These are phyloP conservation scores for Harringtonia lauricola DNA, from an alignment of 2,329 filamentous ascomycete species.

Conservation along the genomic window DNA sequence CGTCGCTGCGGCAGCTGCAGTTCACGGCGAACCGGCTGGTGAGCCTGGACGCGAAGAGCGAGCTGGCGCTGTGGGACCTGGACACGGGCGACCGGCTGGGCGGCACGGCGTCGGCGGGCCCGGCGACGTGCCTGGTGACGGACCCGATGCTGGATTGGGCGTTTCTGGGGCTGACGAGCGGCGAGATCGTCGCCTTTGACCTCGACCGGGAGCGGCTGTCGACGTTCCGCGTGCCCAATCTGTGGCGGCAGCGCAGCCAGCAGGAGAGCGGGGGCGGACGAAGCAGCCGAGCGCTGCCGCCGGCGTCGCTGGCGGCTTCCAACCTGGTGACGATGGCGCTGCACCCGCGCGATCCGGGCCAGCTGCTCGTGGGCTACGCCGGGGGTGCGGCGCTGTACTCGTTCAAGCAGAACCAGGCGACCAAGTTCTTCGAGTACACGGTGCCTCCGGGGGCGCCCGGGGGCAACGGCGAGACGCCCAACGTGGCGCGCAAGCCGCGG, in stretches of 20 bases:
- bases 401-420: conserved; percentile 78
- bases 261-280: conserved; percentile 25
- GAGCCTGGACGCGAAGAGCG: conserved; percentile 75
- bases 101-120: conserved; percentile 65
- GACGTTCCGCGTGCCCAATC: conserved; percentile 73
- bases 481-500: conserved; percentile 56
- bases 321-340: conserved; percentile 68
- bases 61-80: conserved; percentile 74
- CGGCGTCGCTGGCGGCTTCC: conserved; percentile 16
- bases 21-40: conserved; percentile 82
- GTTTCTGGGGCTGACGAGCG: conserved; percentile 70
- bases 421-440: conserved; percentile 74
- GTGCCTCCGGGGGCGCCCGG: conserved; percentile 74
- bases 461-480: conserved; percentile 55
- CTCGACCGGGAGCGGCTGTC: conserved; percentile 68
- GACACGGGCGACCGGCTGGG: conserved; percentile 55
- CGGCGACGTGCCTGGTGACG: conserved; percentile 62
- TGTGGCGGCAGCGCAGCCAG: conserved; percentile 69
- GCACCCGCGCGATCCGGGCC: conserved; percentile 86
- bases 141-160: conserved; percentile 93
- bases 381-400: conserved; percentile 84
- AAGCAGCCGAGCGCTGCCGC: background rate
- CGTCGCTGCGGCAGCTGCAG: conserved; percentile 66
- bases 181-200: conserved; percentile 87
- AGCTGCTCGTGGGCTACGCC: conserved; percentile 80